These are phyloP conservation scores for Inonotus hispidus DNA, from an alignment of 1,284 basidiomycete genomes.

Conservation along the genomic window DNA sequence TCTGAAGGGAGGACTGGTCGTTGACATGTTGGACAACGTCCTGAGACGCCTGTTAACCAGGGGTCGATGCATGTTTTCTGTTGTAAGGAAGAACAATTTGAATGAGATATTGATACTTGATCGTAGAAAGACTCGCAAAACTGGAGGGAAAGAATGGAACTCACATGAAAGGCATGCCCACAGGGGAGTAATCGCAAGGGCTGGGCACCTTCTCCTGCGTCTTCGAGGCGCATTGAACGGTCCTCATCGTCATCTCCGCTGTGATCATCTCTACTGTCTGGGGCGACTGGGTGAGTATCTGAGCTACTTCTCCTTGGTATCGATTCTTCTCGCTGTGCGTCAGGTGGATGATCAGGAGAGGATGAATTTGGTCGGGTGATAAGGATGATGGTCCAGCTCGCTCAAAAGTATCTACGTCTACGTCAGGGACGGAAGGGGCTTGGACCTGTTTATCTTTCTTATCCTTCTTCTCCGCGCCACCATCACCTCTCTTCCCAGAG, in stretches of 20 bases:
- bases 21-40: conserved; percentile 74
- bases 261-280: conserved; percentile 24
- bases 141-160: conserved; percentile 25
- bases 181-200: conserved; percentile 67
- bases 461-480: conserved; percentile 6
- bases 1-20: conserved; percentile 39
- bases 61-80: conserved; percentile 78
- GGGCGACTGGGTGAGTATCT: neutral
- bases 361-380: conserved; percentile 6
- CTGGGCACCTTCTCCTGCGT: conserved; percentile 68
- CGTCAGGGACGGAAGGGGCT: neutral
- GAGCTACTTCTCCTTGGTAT: neutral
- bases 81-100: neutral
- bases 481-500: neutral
- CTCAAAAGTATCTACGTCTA: neutral
- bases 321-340: conserved; percentile 16
- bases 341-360: conserved; percentile 25
- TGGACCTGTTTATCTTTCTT: conserved; percentile 20
- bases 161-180: conserved; percentile 79
- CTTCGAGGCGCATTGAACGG: conserved; percentile 43
- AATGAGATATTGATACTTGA: neutral
- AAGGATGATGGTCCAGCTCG: neutral
- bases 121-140: neutral
- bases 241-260: conserved; percentile 35
- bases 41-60: conserved; percentile 73